phyloP scores from a whole-genome alignment of 2,329 filamentous ascomycete genomes.

The Claviceps sp. region DNA sequence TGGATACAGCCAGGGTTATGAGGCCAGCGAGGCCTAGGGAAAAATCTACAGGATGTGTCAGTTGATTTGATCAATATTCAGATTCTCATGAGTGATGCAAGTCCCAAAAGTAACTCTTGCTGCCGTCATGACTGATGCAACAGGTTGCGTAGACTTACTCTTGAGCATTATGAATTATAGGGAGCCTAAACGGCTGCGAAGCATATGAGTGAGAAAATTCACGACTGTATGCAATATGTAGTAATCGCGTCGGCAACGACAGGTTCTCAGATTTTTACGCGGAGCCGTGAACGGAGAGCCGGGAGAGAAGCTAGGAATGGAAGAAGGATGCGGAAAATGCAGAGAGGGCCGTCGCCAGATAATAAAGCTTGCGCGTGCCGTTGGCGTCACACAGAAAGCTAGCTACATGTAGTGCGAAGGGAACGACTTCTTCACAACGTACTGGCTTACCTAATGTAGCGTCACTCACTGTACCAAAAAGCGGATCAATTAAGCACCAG shows the following conservation, averaged over 20 bases:
- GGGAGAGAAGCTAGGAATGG: neutral
- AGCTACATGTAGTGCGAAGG: too few species aligned
- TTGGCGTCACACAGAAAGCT: neutral
- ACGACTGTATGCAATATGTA: neutral
- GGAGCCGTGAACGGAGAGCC: neutral
- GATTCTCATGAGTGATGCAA: neutral
- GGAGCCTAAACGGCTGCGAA: neutral
- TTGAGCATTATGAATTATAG: conserved; percentile 5
- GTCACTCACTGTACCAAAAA: too few species aligned
- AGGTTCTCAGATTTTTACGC: too few species aligned
- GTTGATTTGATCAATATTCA: neutral
- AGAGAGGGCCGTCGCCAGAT: conserved; percentile 1
- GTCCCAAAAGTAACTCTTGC: too few species aligned
- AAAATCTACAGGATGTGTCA: conserved; percentile 19
- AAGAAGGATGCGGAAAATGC: neutral
- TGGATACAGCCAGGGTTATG: conserved; percentile 35
- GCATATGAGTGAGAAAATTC: neutral
- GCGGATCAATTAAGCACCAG: too few species aligned
- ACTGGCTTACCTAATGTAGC: too few species aligned
- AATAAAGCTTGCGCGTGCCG: neutral
- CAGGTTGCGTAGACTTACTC: conserved; percentile 6
- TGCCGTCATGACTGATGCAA: too few species aligned
- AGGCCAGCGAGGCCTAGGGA: conserved; percentile 29
- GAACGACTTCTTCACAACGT: too few species aligned
- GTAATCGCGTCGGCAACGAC: too few species aligned